phyloP scores from a whole-genome alignment of 202 grass and related monocot genomes.

The Carex sylvatica region DNA sequence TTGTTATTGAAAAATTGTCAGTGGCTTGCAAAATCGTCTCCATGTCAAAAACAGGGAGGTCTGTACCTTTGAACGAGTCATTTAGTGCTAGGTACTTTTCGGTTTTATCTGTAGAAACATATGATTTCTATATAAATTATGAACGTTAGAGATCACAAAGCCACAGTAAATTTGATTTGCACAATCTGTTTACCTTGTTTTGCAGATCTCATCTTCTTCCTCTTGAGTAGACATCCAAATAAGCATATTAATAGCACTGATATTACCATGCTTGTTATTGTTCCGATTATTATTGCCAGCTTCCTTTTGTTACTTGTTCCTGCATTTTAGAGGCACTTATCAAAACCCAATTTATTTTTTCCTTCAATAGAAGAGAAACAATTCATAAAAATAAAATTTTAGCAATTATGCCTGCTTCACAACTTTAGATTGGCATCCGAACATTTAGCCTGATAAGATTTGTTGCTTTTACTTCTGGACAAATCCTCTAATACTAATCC shows the following conservation, averaged over 20 bases:
- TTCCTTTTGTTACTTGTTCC: background rate
- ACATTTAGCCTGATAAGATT: too few relatives aligned
- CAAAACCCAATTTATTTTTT: background rate
- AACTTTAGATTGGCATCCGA: too few relatives aligned
- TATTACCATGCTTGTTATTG: background rate
- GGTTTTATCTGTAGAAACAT: slow-evolving; percentile 32
- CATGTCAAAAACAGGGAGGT: slow-evolving; percentile 60
- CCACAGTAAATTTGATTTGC: background rate
- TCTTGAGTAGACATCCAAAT: slow-evolving; percentile 29
- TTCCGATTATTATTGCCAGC: background rate
- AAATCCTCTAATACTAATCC: background rate
- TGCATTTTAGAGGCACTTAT: background rate
- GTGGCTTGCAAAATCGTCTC: slow-evolving; percentile 45
- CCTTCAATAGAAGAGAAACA: background rate
- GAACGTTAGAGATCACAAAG: background rate
- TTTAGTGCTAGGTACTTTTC: background rate
- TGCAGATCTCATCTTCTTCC: slow-evolving; percentile 6
- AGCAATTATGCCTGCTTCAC: too few relatives aligned
- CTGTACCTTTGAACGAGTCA: slow-evolving; percentile 28
- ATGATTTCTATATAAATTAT: slow-evolving; percentile 26
- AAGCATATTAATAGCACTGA: slow-evolving; percentile 27
- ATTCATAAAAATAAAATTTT: background rate
- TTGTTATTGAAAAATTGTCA: slow-evolving; percentile 42
- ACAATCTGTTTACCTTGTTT: slow-evolving; percentile 15
- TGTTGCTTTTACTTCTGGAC: background rate